phyloP scores from a whole-genome alignment of 768 basidiomycete species.

The Chalciporus piperatus region DNA sequence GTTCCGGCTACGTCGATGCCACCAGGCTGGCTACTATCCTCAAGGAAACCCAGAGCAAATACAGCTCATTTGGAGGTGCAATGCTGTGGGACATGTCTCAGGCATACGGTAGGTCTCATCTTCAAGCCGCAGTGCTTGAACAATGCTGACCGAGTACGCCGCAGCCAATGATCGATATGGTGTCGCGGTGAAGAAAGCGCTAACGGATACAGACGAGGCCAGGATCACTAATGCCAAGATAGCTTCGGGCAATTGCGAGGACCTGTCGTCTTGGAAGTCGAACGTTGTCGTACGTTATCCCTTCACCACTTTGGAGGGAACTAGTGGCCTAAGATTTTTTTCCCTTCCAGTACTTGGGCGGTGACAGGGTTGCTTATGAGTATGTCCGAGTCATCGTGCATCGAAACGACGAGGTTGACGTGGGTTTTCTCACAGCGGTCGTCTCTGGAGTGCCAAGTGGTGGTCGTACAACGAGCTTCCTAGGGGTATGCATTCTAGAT shows the following conservation, averaged over 20 bases:
- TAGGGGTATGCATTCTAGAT: constrained; percentile 22
- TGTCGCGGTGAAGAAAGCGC: constrained; percentile 53
- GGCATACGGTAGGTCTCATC: constrained; percentile 36
- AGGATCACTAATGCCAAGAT: no score
- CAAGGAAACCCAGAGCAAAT: constrained; percentile 32
- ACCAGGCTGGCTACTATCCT: constrained; percentile 35
- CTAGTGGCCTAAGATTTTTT: neutral
- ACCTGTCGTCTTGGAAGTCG: constrained; percentile 41
- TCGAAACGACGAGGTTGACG: neutral
- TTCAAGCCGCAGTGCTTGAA: neutral
- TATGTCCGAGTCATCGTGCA: constrained; percentile 16
- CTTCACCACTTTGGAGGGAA: neutral
- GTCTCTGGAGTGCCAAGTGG: constrained; percentile 50
- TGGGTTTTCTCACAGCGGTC: constrained; percentile 30
- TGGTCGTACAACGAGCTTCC: constrained; percentile 44
- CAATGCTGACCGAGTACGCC: neutral
- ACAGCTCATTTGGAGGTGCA: constrained; percentile 46
- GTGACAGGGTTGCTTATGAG: constrained; percentile 42
- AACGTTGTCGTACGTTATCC: constrained; percentile 35
- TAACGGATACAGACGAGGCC: constrained; percentile 30
- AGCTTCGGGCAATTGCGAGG: no score
- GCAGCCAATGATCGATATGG: constrained; percentile 60
- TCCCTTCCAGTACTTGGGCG: constrained; percentile 40
- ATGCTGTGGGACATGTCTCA: constrained; percentile 46
- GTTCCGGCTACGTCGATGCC: constrained; percentile 41